Base-by-base conservation (phyloP, 1,284 basidiomycete species). In the Pseudozyma tsukubaensis region DNA sequence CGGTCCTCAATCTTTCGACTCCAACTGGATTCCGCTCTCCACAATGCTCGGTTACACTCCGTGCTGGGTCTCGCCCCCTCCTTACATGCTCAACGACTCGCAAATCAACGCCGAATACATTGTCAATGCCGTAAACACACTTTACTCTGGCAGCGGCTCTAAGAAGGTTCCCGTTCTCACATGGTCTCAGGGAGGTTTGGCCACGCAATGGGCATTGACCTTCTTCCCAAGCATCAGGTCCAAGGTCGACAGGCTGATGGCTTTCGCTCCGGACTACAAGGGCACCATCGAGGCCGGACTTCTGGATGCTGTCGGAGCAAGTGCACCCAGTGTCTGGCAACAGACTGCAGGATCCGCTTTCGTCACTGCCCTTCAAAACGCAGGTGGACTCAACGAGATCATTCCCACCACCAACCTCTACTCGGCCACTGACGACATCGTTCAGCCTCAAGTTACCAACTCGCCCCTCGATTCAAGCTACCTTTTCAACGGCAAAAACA, bases 341-440 rank as follows among this genome's bases (percentile, higher is more conserved):
- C 72, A 75, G n/a, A 58, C 50, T 3, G 24, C 59, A 1, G 59
- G 50, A 0, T 63, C 59, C 3, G 63, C 62, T 0, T 56, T 49
- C 50, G 3, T 49, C 9, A 70, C 67, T 10, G 72, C 72, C 2
- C 51, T 75, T 19, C 8, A 24, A 10, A 67, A 70, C 40, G 72
- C 72, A 1, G 72, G 72, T n/a, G 72, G 72, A 1, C 40, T 71
- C 16, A 40, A 14, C 42, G 39, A 59, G 34, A 63, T 70, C 50
- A 60, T 75, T 1, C 72, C 63, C 24, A 75, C 72, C 13, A 75
- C 72, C 35, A 66, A 65, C 56, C n/a, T 71, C 29, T 75, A 67
- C 54, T 63, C 59, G 29, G 35, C 48, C 2, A 44, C 55, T 8
- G 72, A 75, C 49, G 67, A 75, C 10, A 52, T 70, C 21, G 67